These are phyloP conservation scores for Glycine tomentella DNA, from an alignment of 306 rosid species.

Conservation along the genomic window DNA sequence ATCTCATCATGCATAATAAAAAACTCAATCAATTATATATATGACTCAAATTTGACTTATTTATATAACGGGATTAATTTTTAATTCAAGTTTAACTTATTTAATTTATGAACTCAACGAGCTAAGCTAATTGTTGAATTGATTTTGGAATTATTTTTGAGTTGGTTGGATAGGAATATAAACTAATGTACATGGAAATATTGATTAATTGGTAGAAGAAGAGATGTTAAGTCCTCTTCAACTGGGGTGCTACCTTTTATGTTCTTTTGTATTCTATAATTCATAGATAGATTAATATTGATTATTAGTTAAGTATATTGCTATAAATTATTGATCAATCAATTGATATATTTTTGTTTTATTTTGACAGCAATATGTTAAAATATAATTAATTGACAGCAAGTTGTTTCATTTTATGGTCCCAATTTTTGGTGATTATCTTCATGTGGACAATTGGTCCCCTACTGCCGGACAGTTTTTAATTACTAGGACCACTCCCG, in stretches of 20 bases:
- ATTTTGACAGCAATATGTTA: background rate
- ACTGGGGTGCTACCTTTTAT: background rate
- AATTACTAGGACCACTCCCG: background rate
- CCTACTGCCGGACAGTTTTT: background rate
- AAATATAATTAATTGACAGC: background rate
- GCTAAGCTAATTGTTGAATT: too few species aligned
- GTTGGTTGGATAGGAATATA: too few species aligned
- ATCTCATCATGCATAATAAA: too few species aligned
- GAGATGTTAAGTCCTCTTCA: background rate
- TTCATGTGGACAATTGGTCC: background rate
- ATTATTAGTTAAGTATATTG: background rate
- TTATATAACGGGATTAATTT: too few species aligned
- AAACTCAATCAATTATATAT: too few species aligned
- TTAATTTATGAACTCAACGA: too few species aligned
- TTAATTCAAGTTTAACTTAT: too few species aligned
- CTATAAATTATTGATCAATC: background rate
- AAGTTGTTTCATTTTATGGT: slow-evolving; percentile 40
- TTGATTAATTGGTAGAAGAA: background rate
- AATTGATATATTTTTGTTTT: slow-evolving; percentile 4
- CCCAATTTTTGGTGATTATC: slow-evolving; percentile 20
- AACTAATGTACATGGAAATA: too few species aligned
- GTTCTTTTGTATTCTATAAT: background rate
- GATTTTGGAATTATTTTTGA: too few species aligned
- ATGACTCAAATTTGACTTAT: too few species aligned
- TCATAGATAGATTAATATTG: background rate